Percentiles rank a stretch among this genome's conserved stretches.
Conservation (phyloP, 331 rosid genomes). For the Rosa hybrid region DNA sequence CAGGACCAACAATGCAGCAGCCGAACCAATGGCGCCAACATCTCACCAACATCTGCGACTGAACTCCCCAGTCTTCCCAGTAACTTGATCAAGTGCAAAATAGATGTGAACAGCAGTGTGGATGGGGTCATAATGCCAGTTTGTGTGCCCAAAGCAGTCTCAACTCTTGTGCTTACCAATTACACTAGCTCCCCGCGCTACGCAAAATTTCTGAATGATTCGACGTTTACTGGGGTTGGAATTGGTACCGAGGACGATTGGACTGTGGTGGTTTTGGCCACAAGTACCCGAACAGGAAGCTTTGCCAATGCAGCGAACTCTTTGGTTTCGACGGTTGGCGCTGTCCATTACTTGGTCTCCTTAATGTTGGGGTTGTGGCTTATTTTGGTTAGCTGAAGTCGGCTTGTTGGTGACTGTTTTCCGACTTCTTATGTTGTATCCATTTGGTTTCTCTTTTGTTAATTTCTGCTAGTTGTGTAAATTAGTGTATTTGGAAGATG, state of each 20-base stretch:
- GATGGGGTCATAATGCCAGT: slow-evolving; percentile 61
- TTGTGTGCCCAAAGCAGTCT: slow-evolving; percentile 39
- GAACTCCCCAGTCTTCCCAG: slow-evolving; percentile 42
- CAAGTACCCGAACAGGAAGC: slow-evolving; percentile 36
- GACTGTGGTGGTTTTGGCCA: slow-evolving; percentile 56
- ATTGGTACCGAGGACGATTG: slow-evolving; percentile 53
- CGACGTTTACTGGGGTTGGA: slow-evolving; percentile 51
- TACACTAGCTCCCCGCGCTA: slow-evolving; percentile 36
- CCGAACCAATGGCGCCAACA: slow-evolving; percentile 29
- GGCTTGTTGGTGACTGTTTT: neutral
- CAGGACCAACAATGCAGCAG: slow-evolving; percentile 55
- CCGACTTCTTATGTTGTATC: neutral
- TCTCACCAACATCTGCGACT: slow-evolving; percentile 8
- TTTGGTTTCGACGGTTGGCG: slow-evolving; percentile 16
- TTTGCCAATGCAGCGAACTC: slow-evolving; percentile 43
- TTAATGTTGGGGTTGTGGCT: slow-evolving; percentile 22
- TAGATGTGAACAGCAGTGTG: slow-evolving; percentile 39
- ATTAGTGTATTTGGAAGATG: neutral
- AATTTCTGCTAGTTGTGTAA: neutral
- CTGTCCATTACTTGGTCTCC: slow-evolving; percentile 16
- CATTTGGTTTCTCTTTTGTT: neutral
- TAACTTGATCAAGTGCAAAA: slow-evolving; percentile 34
- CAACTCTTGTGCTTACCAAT: slow-evolving; percentile 37
- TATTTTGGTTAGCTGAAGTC: neutral
- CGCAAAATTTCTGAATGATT: slow-evolving; percentile 42